phyloP scores from a whole-genome alignment of 2,329 filamentous ascomycete genomes.

The Talaromyces verruculosus region DNA sequence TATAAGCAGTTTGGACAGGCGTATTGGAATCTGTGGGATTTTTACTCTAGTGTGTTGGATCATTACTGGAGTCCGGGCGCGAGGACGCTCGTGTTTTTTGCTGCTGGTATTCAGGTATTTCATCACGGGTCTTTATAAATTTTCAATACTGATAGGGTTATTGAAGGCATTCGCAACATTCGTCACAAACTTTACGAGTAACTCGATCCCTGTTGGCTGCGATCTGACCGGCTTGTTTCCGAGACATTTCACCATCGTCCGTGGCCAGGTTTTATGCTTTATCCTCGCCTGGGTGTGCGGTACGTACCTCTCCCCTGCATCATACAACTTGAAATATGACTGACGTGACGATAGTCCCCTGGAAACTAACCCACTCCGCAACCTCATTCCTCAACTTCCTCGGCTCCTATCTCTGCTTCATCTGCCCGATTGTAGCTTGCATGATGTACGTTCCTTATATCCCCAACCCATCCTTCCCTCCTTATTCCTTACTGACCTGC shows the following conservation, averaged over 20 bases:
- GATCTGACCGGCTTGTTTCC: conserved; percentile 19
- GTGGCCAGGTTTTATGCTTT: conserved; percentile 17
- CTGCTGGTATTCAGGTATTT: conserved; percentile 16
- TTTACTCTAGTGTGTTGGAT: conserved; percentile 14
- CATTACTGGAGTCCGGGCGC: conserved; percentile 17
- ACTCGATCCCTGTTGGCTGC: conserved; percentile 16
- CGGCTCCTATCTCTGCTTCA: conserved; percentile 19
- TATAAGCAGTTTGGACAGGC: conserved; percentile 20
- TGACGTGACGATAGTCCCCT: conserved; percentile 8
- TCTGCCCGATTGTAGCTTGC: conserved; percentile 18
- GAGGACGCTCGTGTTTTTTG: conserved; percentile 13
- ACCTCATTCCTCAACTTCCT: conserved; percentile 16
- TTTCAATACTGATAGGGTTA: not conserved
- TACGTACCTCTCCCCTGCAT: not conserved
- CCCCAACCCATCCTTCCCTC: no score
- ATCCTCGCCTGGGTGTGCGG: conserved; percentile 17
- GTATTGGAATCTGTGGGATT: conserved; percentile 20
- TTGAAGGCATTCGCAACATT: conserved; percentile 18
- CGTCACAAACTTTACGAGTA: conserved; percentile 17
- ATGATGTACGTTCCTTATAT: conserved; percentile 11
- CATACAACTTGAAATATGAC: not conserved
- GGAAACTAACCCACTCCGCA: conserved; percentile 17
- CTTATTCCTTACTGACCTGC: not conserved
- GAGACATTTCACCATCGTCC: conserved; percentile 13
- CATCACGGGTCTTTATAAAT: fast-evolving